phyloP scores from a whole-genome alignment of 139 green algal species.

The Dunaliella sp. region DNA sequence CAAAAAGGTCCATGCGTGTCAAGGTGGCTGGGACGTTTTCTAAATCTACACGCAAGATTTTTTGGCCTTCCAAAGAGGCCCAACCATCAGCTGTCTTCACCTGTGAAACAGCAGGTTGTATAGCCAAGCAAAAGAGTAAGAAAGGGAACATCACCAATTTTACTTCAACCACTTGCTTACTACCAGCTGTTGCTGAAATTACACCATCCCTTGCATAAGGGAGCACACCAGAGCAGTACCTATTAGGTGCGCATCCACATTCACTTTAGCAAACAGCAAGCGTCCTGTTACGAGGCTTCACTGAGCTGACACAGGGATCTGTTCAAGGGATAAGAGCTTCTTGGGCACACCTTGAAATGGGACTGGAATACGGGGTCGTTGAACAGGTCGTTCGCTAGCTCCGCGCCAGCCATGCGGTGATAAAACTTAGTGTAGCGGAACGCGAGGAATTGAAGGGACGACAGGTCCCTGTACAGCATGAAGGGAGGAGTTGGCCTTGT shows the following conservation, averaged over 20 bases:
- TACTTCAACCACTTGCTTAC: no score
- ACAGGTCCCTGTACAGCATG: slow-evolving; percentile 39
- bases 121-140: no score
- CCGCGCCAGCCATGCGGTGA: slow-evolving; percentile 45
- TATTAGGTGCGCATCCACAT: not conserved
- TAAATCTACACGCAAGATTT: slow-evolving; percentile 5
- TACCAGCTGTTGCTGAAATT: no score
- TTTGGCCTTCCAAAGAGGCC: not conserved
- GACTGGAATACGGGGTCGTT: slow-evolving; percentile 35
- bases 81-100: slow-evolving; percentile 26
- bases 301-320: no score
- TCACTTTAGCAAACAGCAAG: no score
- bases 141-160: no score
- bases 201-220: no score
- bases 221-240: no score
- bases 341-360: not conserved
- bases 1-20: slow-evolving; percentile 25
- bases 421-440: slow-evolving; percentile 60
- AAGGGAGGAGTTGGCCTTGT: not conserved
- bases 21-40: slow-evolving; percentile 29
- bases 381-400: slow-evolving; percentile 52
- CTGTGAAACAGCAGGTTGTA: no score
- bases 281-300: no score
- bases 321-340: not conserved
- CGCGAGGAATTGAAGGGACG: slow-evolving; percentile 13